Evolutionary conservation across 768 basidiomycete species (phyloP), one percentile per base, ranked within the genome.

Genomic region (Rhizopogon rudus): DNA sequence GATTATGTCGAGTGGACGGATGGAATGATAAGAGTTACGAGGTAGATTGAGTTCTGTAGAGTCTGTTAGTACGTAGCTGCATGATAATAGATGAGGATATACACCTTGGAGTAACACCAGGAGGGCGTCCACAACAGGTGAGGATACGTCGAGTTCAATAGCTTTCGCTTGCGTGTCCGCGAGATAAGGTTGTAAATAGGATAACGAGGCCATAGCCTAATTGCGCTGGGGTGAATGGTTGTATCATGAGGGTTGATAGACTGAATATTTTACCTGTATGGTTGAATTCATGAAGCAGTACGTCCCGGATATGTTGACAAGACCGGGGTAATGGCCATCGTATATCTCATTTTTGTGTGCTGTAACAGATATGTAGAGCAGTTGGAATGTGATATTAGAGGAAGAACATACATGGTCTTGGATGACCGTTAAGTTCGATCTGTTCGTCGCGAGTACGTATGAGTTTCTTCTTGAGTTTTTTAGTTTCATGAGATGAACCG

Each of bases 251-350:
- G 46, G 51, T 46, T 29, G 31, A 14, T 31, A 50, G 60, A 65
- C 67, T 66, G 63, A 20, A 20, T 35, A 48, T 17, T 31, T 35
- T 35, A 82, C 91, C 81, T 98, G 96, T 9, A 98, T 75, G 3
- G 93, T 93, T 12, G 96, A 94, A 68, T 98, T 96, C 86, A 98
- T 91, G 76, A 97, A 98, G 67, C 96, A 98, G 60, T 96, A 91
- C 51, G 93, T 96, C 10, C 95, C 95, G 8, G 93, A 95, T 39
- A 95, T 87, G 64, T 98, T 98, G 65, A 97, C 89, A 49, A 98
- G 86, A 0, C 95, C 95, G 2, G 94, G 89, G 69, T 91, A 97
- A 63, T 84, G 79, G 20, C 78, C 76, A 14, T 78, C 65, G 33
- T 42, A 44, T 14, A 41, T 42, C 29, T 61, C 68, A 44, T 65